phyloP scores from a whole-genome alignment of 179 eudicot species.

The Beta lomatogona region DNA sequence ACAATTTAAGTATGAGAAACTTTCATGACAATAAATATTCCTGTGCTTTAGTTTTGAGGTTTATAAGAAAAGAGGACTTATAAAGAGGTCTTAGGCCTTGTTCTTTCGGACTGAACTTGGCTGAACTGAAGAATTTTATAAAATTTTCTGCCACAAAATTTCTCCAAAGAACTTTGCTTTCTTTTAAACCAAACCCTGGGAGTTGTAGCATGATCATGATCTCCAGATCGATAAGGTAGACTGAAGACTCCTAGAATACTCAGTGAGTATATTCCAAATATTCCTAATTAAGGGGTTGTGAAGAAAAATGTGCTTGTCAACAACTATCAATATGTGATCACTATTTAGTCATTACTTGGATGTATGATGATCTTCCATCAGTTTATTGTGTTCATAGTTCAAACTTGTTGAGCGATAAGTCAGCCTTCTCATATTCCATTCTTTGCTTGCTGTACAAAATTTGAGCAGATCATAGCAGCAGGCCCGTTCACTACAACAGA shows the following conservation, averaged over 20 bases:
- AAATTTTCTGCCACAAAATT: too few relatives aligned
- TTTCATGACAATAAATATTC: background rate
- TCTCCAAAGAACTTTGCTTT: background rate
- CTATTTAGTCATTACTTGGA: background rate
- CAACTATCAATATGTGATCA: background rate
- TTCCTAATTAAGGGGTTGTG: background rate
- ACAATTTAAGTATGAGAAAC: background rate
- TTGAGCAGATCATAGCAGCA: constrained; percentile 79
- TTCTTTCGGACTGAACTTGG: too few relatives aligned
- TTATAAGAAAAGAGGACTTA: background rate
- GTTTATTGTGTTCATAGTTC: background rate
- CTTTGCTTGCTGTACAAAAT: constrained; percentile 22
- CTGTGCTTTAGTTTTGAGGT: background rate
- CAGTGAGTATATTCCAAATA: background rate
- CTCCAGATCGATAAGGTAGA: background rate
- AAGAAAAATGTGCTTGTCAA: background rate
- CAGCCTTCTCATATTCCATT: background rate
- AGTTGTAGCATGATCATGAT: background rate
- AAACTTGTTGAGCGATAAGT: constrained; percentile 1
- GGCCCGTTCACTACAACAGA: constrained; percentile 96
- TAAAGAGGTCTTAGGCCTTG: background rate
- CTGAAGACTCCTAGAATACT: background rate
- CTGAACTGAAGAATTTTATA: too few relatives aligned
- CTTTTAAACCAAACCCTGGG: background rate
- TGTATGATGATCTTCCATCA: constrained; percentile 8